phyloP scores from a whole-genome alignment of 257 asterid genomes.

The Voacanga thouarsii region DNA sequence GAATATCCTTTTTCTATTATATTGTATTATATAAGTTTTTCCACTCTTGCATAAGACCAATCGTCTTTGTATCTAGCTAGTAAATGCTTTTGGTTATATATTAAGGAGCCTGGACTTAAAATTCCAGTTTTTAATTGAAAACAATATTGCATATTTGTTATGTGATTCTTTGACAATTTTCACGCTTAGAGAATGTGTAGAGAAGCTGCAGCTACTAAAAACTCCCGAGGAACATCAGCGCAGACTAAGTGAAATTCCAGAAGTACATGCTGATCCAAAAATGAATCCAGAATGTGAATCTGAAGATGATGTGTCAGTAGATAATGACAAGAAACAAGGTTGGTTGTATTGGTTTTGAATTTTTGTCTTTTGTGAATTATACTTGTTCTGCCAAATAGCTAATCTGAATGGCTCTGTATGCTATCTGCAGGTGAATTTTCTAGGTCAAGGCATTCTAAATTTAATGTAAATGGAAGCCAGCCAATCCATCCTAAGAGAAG shows the following conservation, averaged over 20 bases:
- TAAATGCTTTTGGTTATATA: background rate
- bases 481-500: conserved; percentile 11
- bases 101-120: background rate
- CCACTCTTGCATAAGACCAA: background rate
- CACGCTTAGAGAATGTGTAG: conserved; percentile 71
- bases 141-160: background rate
- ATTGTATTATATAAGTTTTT: conserved; percentile 4
- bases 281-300: conserved; percentile 72
- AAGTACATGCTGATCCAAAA: conserved; percentile 74
- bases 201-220: conserved; percentile 57
- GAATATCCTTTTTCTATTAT: conserved; percentile 51
- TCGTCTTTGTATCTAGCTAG: background rate
- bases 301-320: conserved; percentile 50
- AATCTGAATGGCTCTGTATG: background rate
- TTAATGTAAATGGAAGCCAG: conserved; percentile 10
- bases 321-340: conserved; percentile 44
- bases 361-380: conserved; percentile 2
- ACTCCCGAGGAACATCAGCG: conserved; percentile 74
- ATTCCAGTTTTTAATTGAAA: background rate
- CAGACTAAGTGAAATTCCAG: conserved; percentile 60
- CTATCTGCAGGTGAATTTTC: conserved; percentile 20
- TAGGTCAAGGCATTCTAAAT: conserved; percentile 14
- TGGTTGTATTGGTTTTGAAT: conserved; percentile 13
- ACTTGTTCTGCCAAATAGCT: background rate
- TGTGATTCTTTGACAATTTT: conserved; percentile 55